These are phyloP conservation scores for Mrakia blollopis DNA, from an alignment of 768 basidiomycete species.

Conservation along the genomic window DNA sequence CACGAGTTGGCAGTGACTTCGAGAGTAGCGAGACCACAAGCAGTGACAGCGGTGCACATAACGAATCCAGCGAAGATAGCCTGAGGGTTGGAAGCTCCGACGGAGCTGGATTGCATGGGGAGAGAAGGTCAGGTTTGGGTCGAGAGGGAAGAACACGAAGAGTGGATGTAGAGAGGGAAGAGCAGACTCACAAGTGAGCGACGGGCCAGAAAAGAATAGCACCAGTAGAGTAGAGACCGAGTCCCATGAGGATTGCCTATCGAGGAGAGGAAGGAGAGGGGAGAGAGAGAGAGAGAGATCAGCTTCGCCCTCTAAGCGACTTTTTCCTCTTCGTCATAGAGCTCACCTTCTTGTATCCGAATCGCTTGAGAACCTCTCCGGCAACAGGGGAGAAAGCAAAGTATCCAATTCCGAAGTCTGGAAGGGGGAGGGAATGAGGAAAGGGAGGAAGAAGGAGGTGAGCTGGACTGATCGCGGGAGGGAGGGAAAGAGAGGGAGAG, in stretches of 20 bases:
- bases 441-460: not conserved
- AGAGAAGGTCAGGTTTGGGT: not conserved
- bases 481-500: constrained; percentile 39
- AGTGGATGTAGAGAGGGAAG: not conserved
- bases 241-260: constrained; percentile 25
- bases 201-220: constrained; percentile 77
- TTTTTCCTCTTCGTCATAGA: too few relatives aligned
- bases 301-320: too few relatives aligned
- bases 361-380: constrained; percentile 48
- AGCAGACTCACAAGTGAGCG: constrained; percentile 51
- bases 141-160: constrained; percentile 1
- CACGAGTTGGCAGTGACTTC: constrained; percentile 66
- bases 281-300: too few relatives aligned
- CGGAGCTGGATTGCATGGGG: constrained; percentile 32
- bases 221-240: constrained; percentile 48
- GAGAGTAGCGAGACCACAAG: constrained; percentile 51
- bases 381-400: constrained; percentile 44
- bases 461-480: not conserved
- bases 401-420: constrained; percentile 42
- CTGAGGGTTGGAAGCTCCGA: constrained; percentile 40
- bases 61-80: constrained; percentile 67
- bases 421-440: not conserved
- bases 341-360: constrained; percentile 68
- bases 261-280: too few relatives aligned
- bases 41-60: constrained; percentile 54